Evolutionary conservation across 352 stramenopile species (phyloP).

Genomic region (Phytopythium oedochilum): DNA sequence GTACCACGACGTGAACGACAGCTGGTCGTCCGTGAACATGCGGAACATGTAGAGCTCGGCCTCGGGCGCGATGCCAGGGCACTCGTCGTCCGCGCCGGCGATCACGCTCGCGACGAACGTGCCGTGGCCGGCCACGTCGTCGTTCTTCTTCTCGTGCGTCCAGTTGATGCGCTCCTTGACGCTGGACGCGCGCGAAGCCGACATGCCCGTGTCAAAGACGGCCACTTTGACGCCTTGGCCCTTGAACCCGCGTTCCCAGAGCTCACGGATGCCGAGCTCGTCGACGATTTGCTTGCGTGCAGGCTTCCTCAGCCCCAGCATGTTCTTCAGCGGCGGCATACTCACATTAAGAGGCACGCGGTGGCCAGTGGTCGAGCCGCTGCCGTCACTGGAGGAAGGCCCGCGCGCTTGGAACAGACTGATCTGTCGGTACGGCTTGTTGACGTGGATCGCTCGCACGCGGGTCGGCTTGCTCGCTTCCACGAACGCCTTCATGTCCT

Average conservation of each 20-base stretch:
- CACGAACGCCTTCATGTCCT: slow-evolving; percentile 10
- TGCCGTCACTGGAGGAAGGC: neutral
- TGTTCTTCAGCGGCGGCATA: slow-evolving; percentile 3
- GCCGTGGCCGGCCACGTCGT: slow-evolving; percentile 72
- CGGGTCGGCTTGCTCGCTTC: slow-evolving; percentile 2
- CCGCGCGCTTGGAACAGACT: slow-evolving; percentile 15
- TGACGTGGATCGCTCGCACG: slow-evolving; percentile 38
- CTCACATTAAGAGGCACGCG: neutral
- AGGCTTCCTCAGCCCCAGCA: slow-evolving; percentile 6
- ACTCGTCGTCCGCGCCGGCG: slow-evolving; percentile 44
- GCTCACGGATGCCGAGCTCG: slow-evolving; percentile 39
- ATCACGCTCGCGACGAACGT: slow-evolving; percentile 85
- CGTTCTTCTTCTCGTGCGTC: slow-evolving; percentile 79
- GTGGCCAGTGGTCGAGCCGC: neutral
- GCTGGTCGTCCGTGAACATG: slow-evolving; percentile 83
- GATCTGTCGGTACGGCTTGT: slow-evolving; percentile 41
- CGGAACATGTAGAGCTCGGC: slow-evolving; percentile 76
- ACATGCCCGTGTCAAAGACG: slow-evolving; percentile 85
- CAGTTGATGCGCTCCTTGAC: slow-evolving; percentile 83
- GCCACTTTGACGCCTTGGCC: slow-evolving; percentile 76
- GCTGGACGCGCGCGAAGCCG: slow-evolving; percentile 41
- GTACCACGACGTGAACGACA: slow-evolving; percentile 90
- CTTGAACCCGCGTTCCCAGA: slow-evolving; percentile 60
- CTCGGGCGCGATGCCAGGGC: slow-evolving; percentile 74
- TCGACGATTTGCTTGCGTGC: slow-evolving; percentile 42